Evolutionary conservation across 495 filamentous ascomycete genomes (phyloP), one percentile per base, ranked within the genome.

Genomic region (Rhypophila decipiens): DNA sequence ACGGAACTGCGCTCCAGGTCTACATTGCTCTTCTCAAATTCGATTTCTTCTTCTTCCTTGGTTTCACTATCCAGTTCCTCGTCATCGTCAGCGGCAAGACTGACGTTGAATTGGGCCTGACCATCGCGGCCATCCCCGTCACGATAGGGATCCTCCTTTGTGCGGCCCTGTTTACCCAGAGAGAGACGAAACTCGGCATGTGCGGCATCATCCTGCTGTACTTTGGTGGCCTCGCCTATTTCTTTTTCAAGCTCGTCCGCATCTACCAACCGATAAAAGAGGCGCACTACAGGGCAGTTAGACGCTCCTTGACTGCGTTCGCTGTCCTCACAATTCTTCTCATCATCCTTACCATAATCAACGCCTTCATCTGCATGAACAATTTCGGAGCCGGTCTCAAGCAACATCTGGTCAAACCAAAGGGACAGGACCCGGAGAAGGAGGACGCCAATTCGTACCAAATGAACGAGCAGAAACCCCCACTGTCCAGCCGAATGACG

Each of bases 21-120:
- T 98, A 96, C 69, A 96, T 98, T 58, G 87, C 94, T 29, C 79
- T 97, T 9, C 76, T 98, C 43, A 98, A 98, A 66, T 98, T 98
- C 66, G 93, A 98, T 70, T 97, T 98, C 67, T 98, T 98, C 79
- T 96, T 98, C 77, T 98, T 98, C 78, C 80, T 98, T 42, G 93
- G 90, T 12, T 98, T 98, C 60, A 96, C 90, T 5, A 85, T 98
- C 31, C 93, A 98, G 61, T 97, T 98, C 68, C 73, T 98, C 23
- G 93, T 97, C 51, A 83, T 98, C 46, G 90, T 97, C 33, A 82
- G 78, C 29, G 69, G 78, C 51, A 78, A 75, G 23, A 72, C 72
- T 23, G 75, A 85, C 54, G 67, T 76, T 58, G 93, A 98, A 63
- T 88, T 94, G 58, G 83, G 74, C 37, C 76, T 97, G 47, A 97